phyloP scores from a whole-genome alignment of 495 filamentous ascomycete species.

The Achaetomiella virescens region DNA sequence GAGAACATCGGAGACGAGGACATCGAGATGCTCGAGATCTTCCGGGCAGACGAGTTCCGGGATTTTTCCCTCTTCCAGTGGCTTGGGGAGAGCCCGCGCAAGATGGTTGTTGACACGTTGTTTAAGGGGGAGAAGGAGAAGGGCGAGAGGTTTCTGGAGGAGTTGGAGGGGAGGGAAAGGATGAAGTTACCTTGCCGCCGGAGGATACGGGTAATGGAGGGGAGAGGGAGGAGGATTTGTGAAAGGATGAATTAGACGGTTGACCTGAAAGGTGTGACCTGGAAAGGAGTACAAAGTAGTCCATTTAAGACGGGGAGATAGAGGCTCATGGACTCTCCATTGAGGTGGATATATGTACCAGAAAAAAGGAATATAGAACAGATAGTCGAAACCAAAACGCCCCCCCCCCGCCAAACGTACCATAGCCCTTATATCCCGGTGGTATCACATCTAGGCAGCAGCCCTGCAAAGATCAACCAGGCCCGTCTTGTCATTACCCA shows the following conservation, averaged over 20 bases:
- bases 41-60: constrained; percentile 50
- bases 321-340: no score
- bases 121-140: constrained; percentile 50
- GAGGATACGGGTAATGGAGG: neutral
- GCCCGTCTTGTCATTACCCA: no score
- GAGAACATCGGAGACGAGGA: constrained; percentile 57
- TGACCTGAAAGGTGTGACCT: neutral
- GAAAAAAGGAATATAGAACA: neutral
- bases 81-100: constrained; percentile 59
- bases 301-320: no score
- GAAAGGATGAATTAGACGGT: no score
- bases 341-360: no score
- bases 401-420: neutral
- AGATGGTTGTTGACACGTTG: constrained; percentile 55
- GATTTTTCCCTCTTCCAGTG: constrained; percentile 65
- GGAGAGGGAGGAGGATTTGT: constrained; percentile 2
- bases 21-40: constrained; percentile 55
- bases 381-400: neutral
- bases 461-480: neutral
- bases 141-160: constrained; percentile 49
- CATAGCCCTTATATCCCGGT: neutral
- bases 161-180: constrained; percentile 49
- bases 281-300: neutral
- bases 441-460: neutral
- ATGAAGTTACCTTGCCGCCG: constrained; percentile 31